Evolutionary conservation across 768 basidiomycete species (phyloP).

Genomic region (Filobasidium floriforme): DNA sequence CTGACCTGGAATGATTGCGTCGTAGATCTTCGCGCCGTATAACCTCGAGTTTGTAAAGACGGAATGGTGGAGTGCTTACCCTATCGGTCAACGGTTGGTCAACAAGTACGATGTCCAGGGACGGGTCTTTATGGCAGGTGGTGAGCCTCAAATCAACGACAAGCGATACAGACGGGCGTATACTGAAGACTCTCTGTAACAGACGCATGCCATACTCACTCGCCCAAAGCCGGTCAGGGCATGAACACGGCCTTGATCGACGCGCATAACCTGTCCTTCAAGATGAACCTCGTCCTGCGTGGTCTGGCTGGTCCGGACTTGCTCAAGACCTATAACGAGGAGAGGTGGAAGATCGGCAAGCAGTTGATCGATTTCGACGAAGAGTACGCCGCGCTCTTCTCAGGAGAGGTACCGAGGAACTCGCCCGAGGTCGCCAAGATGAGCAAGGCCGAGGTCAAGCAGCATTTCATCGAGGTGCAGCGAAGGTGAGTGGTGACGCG

Average conservation of each 20-base stretch:
- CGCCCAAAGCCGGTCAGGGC: conserved; percentile 29
- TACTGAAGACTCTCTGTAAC: conserved; percentile 11
- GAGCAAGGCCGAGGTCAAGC: conserved; percentile 20
- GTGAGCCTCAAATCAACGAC: conserved; percentile 21
- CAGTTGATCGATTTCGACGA: conserved; percentile 26
- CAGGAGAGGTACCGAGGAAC: conserved; percentile 23
- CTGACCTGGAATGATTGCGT: neutral
- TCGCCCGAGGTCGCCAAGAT: conserved; percentile 17
- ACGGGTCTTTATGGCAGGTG: conserved; percentile 30
- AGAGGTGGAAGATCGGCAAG: conserved; percentile 33
- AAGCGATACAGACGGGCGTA: too few relatives aligned
- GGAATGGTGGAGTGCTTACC: conserved; percentile 32
- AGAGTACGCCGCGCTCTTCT: conserved; percentile 24
- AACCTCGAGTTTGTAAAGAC: conserved; percentile 27
- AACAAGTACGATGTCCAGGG: conserved; percentile 24
- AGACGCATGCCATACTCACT: conserved; percentile 19
- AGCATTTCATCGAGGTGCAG: conserved; percentile 24
- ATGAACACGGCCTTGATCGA: conserved; percentile 29
- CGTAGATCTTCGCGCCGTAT: conserved; percentile 28
- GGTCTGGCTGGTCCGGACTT: conserved; percentile 33
- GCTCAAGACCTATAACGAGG: conserved; percentile 39
- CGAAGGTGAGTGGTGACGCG: conserved; percentile 11
- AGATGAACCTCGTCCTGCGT: conserved; percentile 30
- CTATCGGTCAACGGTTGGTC: conserved; percentile 30
- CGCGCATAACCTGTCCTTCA: conserved; percentile 27